Evolutionary conservation across 2,329 filamentous ascomycete genomes (phyloP).

Genomic region (Mariannaea sp.): DNA sequence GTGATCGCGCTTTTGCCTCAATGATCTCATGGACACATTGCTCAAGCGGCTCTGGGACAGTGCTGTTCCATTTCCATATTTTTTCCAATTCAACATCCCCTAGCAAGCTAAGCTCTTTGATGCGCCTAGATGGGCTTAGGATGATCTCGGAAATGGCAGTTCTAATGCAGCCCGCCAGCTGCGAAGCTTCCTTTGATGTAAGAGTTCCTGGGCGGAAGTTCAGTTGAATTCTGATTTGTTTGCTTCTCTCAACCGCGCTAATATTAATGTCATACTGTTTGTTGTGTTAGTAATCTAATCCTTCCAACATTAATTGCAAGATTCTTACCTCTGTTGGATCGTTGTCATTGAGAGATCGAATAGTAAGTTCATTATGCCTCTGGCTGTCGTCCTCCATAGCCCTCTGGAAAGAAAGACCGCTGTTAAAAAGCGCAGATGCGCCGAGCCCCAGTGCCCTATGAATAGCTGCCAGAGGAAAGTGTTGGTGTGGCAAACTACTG

Average conservation of each 20-base stretch:
- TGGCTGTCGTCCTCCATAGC: neutral
- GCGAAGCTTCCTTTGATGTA: neutral
- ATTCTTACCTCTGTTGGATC: neutral
- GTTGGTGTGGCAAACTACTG: neutral
- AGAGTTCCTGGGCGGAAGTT: neutral
- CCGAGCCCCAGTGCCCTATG: neutral
- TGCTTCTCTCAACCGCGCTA: neutral
- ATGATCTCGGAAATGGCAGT: neutral
- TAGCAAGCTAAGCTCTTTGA: constrained; percentile 16
- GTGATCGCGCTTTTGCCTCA: constrained; percentile 3
- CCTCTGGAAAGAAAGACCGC: neutral
- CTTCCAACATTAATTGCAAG: neutral
- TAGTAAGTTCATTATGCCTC: neutral
- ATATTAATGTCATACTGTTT: neutral
- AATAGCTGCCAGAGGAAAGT: neutral
- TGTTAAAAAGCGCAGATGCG: neutral
- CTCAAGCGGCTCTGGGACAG: constrained; percentile 22
- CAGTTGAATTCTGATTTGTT: neutral
- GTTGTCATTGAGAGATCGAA: neutral
- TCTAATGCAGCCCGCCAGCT: neutral
- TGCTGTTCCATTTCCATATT: constrained; percentile 22
- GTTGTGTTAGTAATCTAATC: neutral
- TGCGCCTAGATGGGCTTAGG: neutral
- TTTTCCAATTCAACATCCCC: constrained; percentile 23
- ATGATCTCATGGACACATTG: constrained; percentile 27